A percentile compares a stretch with the other conserved stretches of the same genome.
phyloP scores from a whole-genome alignment of 164 flowering plant genomes.

The Euptelea pleiosperma region DNA sequence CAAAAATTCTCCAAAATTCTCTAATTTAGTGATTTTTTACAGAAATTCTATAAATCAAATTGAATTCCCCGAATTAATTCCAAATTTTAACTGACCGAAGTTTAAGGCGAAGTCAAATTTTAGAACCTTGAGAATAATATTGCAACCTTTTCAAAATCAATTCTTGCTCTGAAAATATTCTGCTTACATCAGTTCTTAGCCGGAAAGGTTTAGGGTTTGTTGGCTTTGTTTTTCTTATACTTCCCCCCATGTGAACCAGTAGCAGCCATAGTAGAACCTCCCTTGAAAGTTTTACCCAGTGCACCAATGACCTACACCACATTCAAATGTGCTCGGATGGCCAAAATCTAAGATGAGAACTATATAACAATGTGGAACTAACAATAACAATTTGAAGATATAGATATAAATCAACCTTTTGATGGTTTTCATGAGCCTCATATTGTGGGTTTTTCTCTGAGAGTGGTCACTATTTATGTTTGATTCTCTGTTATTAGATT shows the following conservation, averaged over 20 bases:
- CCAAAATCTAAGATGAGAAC: too few species aligned
- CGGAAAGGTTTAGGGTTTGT: slow-evolving; percentile 92
- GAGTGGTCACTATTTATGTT: slow-evolving; percentile 14
- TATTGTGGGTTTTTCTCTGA: slow-evolving; percentile 21
- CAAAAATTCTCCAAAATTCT: too few species aligned
- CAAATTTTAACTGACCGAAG: too few species aligned
- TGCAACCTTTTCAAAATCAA: not conserved
- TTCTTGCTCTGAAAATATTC: not conserved
- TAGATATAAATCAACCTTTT: slow-evolving; percentile 26
- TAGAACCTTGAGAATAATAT: too few species aligned
- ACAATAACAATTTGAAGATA: not conserved
- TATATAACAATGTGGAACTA: too few species aligned
- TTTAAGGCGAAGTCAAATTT: too few species aligned
- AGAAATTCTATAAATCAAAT: too few species aligned
- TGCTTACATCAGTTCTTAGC: slow-evolving; percentile 79
- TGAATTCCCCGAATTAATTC: too few species aligned
- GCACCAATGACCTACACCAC: slow-evolving; percentile 30
- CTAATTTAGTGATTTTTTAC: too few species aligned
- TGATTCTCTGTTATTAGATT: slow-evolving; percentile 30
- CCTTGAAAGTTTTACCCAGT: slow-evolving; percentile 28
- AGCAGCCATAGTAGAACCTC: slow-evolving; percentile 21
- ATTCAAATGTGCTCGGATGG: slow-evolving; percentile 1
- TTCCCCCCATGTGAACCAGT: slow-evolving; percentile 36
- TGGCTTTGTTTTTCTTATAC: slow-evolving; percentile 53
- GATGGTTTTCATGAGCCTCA: slow-evolving; percentile 15